phyloP scores from a whole-genome alignment of 352 stramenopile genomes.

The Phytopythium montanum region DNA sequence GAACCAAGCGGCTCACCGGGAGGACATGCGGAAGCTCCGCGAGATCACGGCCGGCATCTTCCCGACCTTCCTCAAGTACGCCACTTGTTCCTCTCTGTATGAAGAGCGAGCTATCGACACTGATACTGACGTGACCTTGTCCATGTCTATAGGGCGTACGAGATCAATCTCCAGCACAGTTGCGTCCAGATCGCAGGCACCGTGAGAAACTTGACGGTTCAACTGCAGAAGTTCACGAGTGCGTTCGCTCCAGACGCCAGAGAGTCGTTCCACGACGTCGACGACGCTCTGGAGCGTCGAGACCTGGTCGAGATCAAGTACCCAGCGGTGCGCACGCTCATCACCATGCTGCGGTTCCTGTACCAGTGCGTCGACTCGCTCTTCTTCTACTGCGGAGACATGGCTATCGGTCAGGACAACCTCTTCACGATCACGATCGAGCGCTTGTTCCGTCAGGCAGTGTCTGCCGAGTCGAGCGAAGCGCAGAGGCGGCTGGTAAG shows the following conservation, averaged over 20 bases:
- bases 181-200: conserved; percentile 47
- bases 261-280: conserved; percentile 35
- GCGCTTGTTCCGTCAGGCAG: conserved; percentile 74
- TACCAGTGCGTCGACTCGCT: conserved; percentile 79
- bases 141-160: conserved; percentile 41
- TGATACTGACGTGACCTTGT: conserved; percentile 8
- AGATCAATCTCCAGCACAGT: conserved; percentile 59
- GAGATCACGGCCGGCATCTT: conserved; percentile 75
- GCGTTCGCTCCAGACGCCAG: neutral
- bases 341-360: conserved; percentile 77
- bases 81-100: neutral
- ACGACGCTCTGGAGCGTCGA: conserved; percentile 39
- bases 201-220: conserved; percentile 21
- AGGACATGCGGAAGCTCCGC: conserved; percentile 35
- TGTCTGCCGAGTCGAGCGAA: conserved; percentile 53
- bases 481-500: conserved; percentile 29
- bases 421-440: conserved; percentile 70
- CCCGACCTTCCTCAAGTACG: conserved; percentile 61
- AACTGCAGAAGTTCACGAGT: conserved; percentile 1
- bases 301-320: conserved; percentile 19
- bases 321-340: conserved; percentile 18
- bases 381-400: conserved; percentile 67
- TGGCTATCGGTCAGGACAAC: conserved; percentile 75
- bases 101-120: neutral
- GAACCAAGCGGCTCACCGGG: conserved; percentile 8